Evolutionary conservation across 179 eudicot species (phyloP).

Genomic region (Spinacia oleracea): DNA sequence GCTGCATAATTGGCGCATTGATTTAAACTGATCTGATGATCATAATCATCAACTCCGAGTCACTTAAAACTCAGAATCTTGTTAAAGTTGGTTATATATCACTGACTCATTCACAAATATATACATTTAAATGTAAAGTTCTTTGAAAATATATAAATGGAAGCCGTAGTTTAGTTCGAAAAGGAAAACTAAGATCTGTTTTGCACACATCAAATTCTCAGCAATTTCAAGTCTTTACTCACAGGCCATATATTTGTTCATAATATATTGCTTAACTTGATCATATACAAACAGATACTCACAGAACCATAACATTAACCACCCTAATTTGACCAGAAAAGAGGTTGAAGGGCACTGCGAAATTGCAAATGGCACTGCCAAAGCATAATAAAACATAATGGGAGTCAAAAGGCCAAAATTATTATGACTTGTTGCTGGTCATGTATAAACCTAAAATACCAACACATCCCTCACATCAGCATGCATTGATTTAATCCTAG

Average conservation of each 20-base stretch:
- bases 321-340: not conserved
- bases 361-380: not conserved
- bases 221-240: not conserved
- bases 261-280: not conserved
- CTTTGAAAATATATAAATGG: not conserved
- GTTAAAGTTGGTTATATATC: not conserved
- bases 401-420: not conserved
- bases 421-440: not conserved
- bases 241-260: not conserved
- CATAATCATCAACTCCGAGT: not conserved
- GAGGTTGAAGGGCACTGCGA: not conserved
- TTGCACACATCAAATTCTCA: not conserved
- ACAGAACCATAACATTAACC: not conserved
- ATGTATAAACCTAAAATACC: not conserved
- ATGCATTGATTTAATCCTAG: not conserved
- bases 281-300: not conserved
- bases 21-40: not conserved
- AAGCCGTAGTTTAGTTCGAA: not conserved
- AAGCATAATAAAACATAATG: not conserved
- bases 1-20: not conserved
- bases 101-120: not conserved
- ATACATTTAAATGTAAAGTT: not conserved
- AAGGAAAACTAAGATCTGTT: not conserved
- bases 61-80: not conserved
- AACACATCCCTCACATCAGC: not conserved